phyloP scores from a whole-genome alignment of 345 rosid species.

The Ceriops tagal region DNA sequence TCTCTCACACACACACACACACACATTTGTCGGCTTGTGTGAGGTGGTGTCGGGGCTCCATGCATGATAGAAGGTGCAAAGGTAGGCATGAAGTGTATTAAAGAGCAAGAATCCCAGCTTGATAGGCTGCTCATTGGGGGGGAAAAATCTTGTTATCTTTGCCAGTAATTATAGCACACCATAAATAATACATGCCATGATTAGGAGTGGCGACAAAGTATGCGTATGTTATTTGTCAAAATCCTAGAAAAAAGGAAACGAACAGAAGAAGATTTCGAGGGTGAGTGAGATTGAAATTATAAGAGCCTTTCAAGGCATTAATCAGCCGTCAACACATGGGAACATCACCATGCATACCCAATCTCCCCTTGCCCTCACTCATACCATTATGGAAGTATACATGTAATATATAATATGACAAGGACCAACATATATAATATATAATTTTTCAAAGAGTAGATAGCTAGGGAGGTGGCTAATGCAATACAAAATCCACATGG shows the following conservation, averaged over 20 bases:
- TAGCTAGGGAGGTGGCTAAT: conserved; percentile 4
- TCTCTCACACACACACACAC: too few species aligned
- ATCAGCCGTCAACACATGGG: conserved; percentile 5
- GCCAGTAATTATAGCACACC: conserved; percentile 25
- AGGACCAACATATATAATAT: too few species aligned
- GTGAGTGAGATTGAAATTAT: not conserved
- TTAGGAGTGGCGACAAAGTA: conserved; percentile 44
- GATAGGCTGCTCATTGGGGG: conserved; percentile 21
- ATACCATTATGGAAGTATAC: not conserved
- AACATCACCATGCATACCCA: not conserved
- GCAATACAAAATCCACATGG: conserved; percentile 6
- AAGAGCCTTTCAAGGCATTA: conserved; percentile 2
- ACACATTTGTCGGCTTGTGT: not conserved
- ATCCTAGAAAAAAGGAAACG: conserved; percentile 3
- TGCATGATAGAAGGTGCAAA: conserved; percentile 43
- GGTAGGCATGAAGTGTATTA: conserved; percentile 18
- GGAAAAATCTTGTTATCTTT: conserved; percentile 26
- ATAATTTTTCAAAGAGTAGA: not conserved
- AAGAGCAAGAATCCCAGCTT: conserved; percentile 18
- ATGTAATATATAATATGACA: too few species aligned
- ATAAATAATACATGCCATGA: conserved; percentile 32
- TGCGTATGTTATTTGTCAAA: conserved; percentile 34
- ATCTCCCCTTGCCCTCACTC: not conserved
- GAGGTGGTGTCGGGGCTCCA: conserved; percentile 25
- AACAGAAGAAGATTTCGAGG: conserved; percentile 11